Conservation (phyloP, 2,329 filamentous ascomycete species). For the Aspergillus brunneoviolaceus region DNA sequence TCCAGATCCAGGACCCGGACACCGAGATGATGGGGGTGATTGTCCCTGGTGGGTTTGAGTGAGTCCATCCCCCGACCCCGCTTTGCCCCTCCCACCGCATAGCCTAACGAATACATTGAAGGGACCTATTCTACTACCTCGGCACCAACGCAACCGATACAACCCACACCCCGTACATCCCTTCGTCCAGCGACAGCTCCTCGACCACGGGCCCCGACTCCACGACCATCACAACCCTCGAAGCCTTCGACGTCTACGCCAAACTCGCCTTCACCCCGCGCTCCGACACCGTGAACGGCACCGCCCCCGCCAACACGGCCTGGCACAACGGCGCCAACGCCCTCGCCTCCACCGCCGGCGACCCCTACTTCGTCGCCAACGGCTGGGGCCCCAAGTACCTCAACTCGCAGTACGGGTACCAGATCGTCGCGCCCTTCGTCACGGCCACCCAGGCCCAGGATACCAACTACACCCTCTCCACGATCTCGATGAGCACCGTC, state of each 20-base stretch:
- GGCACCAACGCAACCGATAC: slow-evolving; percentile 37
- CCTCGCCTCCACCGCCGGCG: slow-evolving; percentile 29
- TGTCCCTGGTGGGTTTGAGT: slow-evolving; percentile 51
- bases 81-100: not conserved
- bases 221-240: slow-evolving; percentile 37
- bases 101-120: not conserved
- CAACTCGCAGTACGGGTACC: slow-evolving; percentile 41
- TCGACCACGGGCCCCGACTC: slow-evolving; percentile 29
- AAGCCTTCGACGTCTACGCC: slow-evolving; percentile 47
- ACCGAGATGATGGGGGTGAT: slow-evolving; percentile 50
- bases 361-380: slow-evolving; percentile 48
- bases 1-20: slow-evolving; percentile 50
- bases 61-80: slow-evolving; percentile 13
- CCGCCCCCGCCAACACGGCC: slow-evolving; percentile 31
- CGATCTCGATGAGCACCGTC: slow-evolving; percentile 41
- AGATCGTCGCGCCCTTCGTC: slow-evolving; percentile 48
- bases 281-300: slow-evolving; percentile 44
- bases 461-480: slow-evolving; percentile 46
- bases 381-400: slow-evolving; percentile 50
- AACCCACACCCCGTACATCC: slow-evolving; percentile 40
- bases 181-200: slow-evolving; percentile 29
- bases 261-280: slow-evolving; percentile 44
- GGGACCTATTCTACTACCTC: slow-evolving; percentile 45
- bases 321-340: slow-evolving; percentile 44
- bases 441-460: slow-evolving; percentile 40